phyloP scores from a whole-genome alignment of 768 basidiomycete genomes.

The Psilocybe cubensis region DNA sequence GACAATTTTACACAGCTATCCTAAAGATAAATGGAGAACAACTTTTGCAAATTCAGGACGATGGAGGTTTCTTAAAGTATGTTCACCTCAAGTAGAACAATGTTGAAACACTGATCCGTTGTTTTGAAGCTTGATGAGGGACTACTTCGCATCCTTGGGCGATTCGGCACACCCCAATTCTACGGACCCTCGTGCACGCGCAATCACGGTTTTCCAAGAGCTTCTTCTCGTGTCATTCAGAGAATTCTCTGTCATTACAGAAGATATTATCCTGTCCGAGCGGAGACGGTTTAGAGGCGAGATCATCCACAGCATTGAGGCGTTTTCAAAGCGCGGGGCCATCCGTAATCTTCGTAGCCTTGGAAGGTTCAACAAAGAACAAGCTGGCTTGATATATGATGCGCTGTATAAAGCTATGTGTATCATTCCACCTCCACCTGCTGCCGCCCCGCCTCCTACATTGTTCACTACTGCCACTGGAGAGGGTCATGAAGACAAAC shows the following conservation, averaged over 20 bases:
- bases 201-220: slow-evolving; percentile 97
- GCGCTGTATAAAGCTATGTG: slow-evolving; percentile 87
- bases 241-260: slow-evolving; percentile 95
- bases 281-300: slow-evolving; percentile 85
- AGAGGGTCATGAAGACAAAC: slow-evolving; percentile 71
- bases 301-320: slow-evolving; percentile 91
- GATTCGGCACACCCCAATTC: slow-evolving; percentile 94
- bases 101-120: neutral
- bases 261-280: slow-evolving; percentile 89
- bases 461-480: slow-evolving; percentile 61
- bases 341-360: slow-evolving; percentile 83
- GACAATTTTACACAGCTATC: slow-evolving; percentile 62
- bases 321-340: slow-evolving; percentile 90
- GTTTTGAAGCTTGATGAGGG: slow-evolving; percentile 81
- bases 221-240: slow-evolving; percentile 95
- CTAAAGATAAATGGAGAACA: slow-evolving; percentile 97
- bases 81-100: slow-evolving; percentile 22
- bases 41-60: slow-evolving; percentile 91
- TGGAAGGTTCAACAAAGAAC: slow-evolving; percentile 84
- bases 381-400: slow-evolving; percentile 90
- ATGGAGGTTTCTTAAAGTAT: slow-evolving; percentile 94
- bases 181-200: slow-evolving; percentile 83
- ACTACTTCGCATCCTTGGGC: slow-evolving; percentile 92
- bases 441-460: slow-evolving; percentile 48
- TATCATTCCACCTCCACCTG: slow-evolving; percentile 68